These are phyloP conservation scores for Barnettozyma salicaria DNA, from an alignment of 805 yeast species.

Conservation along the genomic window DNA sequence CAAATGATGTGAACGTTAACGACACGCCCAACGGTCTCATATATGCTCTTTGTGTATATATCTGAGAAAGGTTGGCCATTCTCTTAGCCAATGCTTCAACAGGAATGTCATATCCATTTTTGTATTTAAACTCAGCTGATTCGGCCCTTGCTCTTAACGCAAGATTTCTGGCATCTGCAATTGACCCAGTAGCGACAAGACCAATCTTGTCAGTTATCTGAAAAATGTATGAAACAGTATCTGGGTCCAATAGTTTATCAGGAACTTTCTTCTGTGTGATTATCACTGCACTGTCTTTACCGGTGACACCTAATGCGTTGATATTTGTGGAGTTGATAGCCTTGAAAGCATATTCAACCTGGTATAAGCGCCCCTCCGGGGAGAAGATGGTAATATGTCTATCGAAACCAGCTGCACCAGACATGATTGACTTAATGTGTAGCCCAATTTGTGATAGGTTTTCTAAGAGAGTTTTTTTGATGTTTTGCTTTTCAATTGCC, in stretches of 20 bases:
- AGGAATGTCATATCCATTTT: constrained; percentile 96
- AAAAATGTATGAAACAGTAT: constrained; percentile 82
- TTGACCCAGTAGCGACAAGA: constrained; percentile 88
- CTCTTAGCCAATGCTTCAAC: constrained; percentile 88
- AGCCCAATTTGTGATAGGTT: too few species aligned
- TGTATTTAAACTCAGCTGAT: constrained; percentile 90
- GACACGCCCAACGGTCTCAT: constrained; percentile 98
- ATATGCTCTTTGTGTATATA: constrained; percentile 95
- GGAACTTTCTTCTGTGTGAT: constrained; percentile 95
- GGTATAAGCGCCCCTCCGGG: constrained; percentile 96
- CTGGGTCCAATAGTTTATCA: constrained; percentile 85
- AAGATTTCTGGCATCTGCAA: constrained; percentile 90
- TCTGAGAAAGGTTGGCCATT: constrained; percentile 92
- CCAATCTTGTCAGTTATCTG: constrained; percentile 78
- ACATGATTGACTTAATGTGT: constrained; percentile 25
- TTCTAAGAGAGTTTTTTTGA: background rate
- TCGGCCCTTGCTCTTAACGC: constrained; percentile 91
- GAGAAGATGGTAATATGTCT: constrained; percentile 98
- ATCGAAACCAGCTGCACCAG: constrained; percentile 86
- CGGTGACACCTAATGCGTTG: constrained; percentile 82
- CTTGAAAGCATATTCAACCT: constrained; percentile 96
- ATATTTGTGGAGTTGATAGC: constrained; percentile 91
- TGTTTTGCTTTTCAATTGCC: background rate
- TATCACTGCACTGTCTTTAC: constrained; percentile 80
- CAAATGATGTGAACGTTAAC: constrained; percentile 79